These are phyloP conservation scores for Juglanconis oblonga DNA, from an alignment of 2,329 filamentous ascomycete genomes.

Conservation along the genomic window DNA sequence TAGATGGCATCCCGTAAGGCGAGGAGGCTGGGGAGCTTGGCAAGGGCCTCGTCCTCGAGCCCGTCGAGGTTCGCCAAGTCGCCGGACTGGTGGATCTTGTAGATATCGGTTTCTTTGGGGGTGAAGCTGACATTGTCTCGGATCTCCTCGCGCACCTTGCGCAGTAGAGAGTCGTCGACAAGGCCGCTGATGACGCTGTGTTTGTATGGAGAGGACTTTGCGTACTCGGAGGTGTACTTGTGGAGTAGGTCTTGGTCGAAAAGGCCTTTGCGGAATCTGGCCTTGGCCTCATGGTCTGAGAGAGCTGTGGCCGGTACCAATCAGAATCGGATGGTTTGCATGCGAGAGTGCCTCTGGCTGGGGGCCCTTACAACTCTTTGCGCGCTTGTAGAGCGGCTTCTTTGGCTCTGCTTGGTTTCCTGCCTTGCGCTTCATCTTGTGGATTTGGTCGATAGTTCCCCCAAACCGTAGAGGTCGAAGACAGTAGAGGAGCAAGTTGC, in stretches of 20 bases:
- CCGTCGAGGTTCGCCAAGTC: constrained; percentile 96
- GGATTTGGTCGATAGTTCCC: constrained; percentile 22
- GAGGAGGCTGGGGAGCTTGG: constrained; percentile 85
- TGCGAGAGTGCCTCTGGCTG: constrained; percentile 5
- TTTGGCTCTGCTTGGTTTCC: constrained; percentile 41
- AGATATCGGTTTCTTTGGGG: constrained; percentile 98
- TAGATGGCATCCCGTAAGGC: constrained; percentile 92
- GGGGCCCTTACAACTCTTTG: constrained; percentile 42
- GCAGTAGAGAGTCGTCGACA: constrained; percentile 77
- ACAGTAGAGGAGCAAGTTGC: neutral
- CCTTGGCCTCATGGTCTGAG: constrained; percentile 46
- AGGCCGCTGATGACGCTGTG: constrained; percentile 85
- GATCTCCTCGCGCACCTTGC: constrained; percentile 84
- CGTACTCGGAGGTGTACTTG: constrained; percentile 61
- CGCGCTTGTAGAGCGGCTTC: constrained; percentile 50
- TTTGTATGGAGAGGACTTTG: constrained; percentile 72
- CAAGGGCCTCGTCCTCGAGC: constrained; percentile 79
- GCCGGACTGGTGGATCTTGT: constrained; percentile 98
- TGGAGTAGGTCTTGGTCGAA: constrained; percentile 59
- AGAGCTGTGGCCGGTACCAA: constrained; percentile 35
- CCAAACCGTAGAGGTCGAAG: neutral
- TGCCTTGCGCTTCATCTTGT: constrained; percentile 60
- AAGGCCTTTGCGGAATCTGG: constrained; percentile 63
- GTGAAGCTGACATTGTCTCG: constrained; percentile 90
- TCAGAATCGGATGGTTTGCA: constrained; percentile 4